phyloP scores from a whole-genome alignment of 139 green algal species.

The Chlamydomonas sp. region DNA sequence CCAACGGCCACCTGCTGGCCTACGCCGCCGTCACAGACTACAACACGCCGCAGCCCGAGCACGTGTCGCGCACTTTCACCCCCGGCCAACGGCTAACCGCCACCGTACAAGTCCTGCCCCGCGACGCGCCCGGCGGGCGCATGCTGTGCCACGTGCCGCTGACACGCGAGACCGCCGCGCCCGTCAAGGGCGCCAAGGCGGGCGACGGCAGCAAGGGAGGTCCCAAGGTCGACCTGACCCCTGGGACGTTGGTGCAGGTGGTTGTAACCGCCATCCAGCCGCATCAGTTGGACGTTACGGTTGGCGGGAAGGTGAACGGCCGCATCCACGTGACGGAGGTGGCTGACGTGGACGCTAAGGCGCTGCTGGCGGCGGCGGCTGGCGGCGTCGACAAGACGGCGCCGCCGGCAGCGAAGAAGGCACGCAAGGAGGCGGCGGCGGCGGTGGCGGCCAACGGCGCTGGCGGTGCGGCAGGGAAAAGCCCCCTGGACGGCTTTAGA shows the following conservation, averaged over 20 bases:
- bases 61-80: slow-evolving; percentile 21
- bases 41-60: slow-evolving; percentile 61
- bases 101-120: slow-evolving; percentile 39
- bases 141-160: slow-evolving; percentile 53
- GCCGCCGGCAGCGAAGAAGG: slow-evolving; percentile 14
- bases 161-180: neutral
- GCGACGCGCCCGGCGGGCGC: slow-evolving; percentile 33
- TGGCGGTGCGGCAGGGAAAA: neutral
- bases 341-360: slow-evolving; percentile 27
- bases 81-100: slow-evolving; percentile 39
- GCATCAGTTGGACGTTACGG: slow-evolving; percentile 23
- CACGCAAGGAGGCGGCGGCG: neutral
- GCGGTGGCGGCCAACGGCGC: neutral
- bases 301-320: slow-evolving; percentile 26
- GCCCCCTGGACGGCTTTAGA: slow-evolving; percentile 45
- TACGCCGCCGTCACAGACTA: slow-evolving; percentile 75
- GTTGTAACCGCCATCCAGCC: slow-evolving; percentile 51
- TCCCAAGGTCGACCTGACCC: slow-evolving; percentile 6
- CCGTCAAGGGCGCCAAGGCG: neutral
- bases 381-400: neutral
- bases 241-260: slow-evolving; percentile 43
- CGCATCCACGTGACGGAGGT: slow-evolving; percentile 75
- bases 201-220: neutral
- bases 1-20: slow-evolving; percentile 55
- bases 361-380: slow-evolving; percentile 4